phyloP scores from a whole-genome alignment of 1,284 basidiomycete genomes.

The Takashimella koratensis region DNA sequence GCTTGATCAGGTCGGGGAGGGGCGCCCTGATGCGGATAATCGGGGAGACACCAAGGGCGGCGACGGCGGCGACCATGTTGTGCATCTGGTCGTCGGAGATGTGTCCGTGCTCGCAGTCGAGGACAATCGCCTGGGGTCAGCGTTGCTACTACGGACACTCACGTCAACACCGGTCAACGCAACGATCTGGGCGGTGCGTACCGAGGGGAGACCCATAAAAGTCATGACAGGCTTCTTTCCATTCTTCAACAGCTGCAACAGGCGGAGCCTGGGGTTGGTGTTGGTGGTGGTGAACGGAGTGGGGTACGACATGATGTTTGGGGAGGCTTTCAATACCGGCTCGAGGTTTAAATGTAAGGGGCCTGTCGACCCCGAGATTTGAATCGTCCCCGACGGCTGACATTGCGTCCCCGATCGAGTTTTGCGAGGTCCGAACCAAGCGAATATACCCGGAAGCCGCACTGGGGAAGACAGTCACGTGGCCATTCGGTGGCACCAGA shows the following conservation, averaged over 20 bases:
- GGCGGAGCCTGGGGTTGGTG: constrained; percentile 28
- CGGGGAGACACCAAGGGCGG: constrained; percentile 24
- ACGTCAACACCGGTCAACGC: constrained; percentile 33
- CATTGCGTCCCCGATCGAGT: too few relatives aligned
- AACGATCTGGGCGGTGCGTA: constrained; percentile 29
- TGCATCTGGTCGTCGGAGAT: constrained; percentile 38
- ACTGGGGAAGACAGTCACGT: too few relatives aligned
- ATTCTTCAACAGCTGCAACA: constrained; percentile 24
- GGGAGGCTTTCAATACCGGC: too few relatives aligned
- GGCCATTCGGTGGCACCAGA: too few relatives aligned
- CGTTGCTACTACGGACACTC: too few relatives aligned
- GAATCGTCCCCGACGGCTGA: too few relatives aligned
- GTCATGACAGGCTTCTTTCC: constrained; percentile 27
- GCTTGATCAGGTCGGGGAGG: constrained; percentile 27
- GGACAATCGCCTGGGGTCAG: constrained; percentile 20
- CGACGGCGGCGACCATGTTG: constrained; percentile 30
- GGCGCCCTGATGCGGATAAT: constrained; percentile 32
- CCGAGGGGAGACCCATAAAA: constrained; percentile 25
- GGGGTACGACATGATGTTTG: too few relatives aligned
- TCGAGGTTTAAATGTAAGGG: too few relatives aligned
- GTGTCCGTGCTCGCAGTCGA: constrained; percentile 35
- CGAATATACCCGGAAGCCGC: too few relatives aligned
- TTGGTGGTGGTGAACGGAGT: constrained; percentile 29
- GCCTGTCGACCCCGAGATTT: too few relatives aligned
- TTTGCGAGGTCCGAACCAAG: too few relatives aligned